Percentiles rank a stretch among this genome's conserved stretches.
These are phyloP conservation scores for Mucor piriformis DNA, from an alignment of 371 early-diverging fungal species.

Conservation along the genomic window DNA sequence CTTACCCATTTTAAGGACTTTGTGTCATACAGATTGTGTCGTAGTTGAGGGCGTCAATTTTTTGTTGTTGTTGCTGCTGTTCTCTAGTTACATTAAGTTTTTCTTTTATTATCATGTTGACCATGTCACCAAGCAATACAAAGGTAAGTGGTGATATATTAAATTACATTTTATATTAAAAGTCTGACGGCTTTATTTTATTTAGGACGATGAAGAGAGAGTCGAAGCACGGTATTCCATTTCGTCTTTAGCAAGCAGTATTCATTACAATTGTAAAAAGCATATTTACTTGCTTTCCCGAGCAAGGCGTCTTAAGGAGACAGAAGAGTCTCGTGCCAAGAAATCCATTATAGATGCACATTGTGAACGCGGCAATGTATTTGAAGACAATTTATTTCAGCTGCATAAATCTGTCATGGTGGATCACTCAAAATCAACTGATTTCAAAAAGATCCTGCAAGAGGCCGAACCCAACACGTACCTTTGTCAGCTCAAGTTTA, in stretches of 20 bases:
- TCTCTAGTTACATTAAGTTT: no score
- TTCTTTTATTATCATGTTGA: no score
- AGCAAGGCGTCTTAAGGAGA: background rate
- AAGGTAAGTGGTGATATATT: no score
- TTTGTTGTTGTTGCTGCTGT: no score
- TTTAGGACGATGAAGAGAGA: no score
- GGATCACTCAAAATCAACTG: slow-evolving; percentile 40
- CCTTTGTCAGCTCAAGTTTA: slow-evolving; percentile 48
- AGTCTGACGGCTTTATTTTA: no score
- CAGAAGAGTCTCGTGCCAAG: background rate
- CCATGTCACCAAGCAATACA: no score
- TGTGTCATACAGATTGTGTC: no score
- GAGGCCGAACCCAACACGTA: slow-evolving; percentile 38
- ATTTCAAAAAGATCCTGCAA: slow-evolving; percentile 37
- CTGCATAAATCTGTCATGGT: slow-evolving; percentile 15
- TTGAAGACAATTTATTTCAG: slow-evolving; percentile 38
- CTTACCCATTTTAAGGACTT: no score
- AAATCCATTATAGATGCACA: slow-evolving; percentile 10
- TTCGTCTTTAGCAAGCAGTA: slow-evolving; percentile 14
- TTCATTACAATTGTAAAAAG: slow-evolving; percentile 19
- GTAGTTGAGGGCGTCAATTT: no score
- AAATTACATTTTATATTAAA: no score
- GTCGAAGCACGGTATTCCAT: slow-evolving; percentile 11
- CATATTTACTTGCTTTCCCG: slow-evolving; percentile 15
- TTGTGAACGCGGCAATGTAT: slow-evolving; percentile 24